These are phyloP conservation scores for Diaporthe vaccinii DNA, from an alignment of 2,329 filamentous ascomycete genomes.

Conservation along the genomic window DNA sequence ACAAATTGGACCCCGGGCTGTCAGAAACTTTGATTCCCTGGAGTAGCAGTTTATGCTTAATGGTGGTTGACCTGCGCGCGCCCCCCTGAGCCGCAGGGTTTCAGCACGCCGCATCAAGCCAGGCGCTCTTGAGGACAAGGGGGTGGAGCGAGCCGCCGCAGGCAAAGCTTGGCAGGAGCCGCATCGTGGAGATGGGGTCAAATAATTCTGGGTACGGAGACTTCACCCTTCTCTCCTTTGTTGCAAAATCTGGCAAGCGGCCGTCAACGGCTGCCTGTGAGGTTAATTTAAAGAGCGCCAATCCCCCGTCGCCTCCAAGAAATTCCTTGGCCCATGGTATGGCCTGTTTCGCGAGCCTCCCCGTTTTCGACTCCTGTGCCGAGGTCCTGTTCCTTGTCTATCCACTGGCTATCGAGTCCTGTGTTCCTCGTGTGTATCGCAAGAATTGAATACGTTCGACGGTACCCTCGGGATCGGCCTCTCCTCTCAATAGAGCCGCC, in stretches of 20 bases:
- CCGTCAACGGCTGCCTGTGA: not conserved
- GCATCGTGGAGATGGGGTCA: conserved; percentile 6
- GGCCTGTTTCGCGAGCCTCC: not conserved
- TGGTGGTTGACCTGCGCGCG: conserved; percentile 7
- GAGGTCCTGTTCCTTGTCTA: not conserved
- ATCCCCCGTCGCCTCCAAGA: not conserved
- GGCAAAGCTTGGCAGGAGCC: conserved; percentile 25
- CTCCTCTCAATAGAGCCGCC: not conserved
- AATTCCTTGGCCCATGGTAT: not conserved
- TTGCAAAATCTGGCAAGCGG: not conserved
- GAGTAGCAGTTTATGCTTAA: conserved; percentile 25
- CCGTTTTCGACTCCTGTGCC: not conserved
- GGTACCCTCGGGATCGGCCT: not conserved
- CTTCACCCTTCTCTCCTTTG: not conserved
- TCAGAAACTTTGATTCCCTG: conserved; percentile 22
- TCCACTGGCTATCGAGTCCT: not conserved
- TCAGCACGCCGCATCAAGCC: conserved; percentile 16
- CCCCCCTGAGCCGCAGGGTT: conserved; percentile 24
- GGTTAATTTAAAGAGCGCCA: not conserved
- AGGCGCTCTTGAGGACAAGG: conserved; percentile 9
- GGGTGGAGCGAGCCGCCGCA: conserved; percentile 17
- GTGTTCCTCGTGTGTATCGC: conserved; percentile 3
- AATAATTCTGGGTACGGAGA: conserved; percentile 9
- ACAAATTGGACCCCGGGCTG: conserved; percentile 4
- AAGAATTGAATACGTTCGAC: not conserved